Evolutionary conservation across 2,329 filamentous ascomycete species (phyloP), one percentile per base, ranked within the genome.

Genomic region (Grosmannia penicillata): DNA sequence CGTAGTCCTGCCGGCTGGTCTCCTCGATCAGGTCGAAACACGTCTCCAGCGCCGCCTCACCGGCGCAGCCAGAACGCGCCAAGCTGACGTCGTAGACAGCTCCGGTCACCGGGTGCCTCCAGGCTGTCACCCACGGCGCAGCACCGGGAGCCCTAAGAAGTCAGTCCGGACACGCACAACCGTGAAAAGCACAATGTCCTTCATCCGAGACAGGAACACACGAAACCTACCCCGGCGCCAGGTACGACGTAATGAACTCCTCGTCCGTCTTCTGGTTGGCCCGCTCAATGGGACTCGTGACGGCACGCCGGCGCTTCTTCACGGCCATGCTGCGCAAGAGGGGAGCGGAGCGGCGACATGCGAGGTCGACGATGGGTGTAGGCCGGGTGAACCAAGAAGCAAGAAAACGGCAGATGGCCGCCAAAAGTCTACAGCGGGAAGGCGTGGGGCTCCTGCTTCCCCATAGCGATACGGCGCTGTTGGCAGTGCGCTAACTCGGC

Each of bases 1-100:
- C 69, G 53, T 87, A 87, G 54, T 78, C 73, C 6, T 58, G 50
- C 13, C 63, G 61, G 48, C 78, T 83, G 0, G 81, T 85, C 35
- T 62, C 56, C 43, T 78, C 66, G 37, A 87, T 63, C 21, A 79
- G 56, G 17, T 51, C 42, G 46, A 72, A 72, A 48, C 75, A 79
- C 1, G 63, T 57, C 19, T 62, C 51, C 18, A 77, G 53, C 21
- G 76, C 69, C 4, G 51, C 49, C 1, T 53, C 46, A 6, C 47
- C 49, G 19, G 77, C 53, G n/a, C 48, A 46, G 3, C 45, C 49
- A 0, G 69, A 52, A 4, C 54, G 50, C 8, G 51, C 45, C n/a
- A 78, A 57, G 26, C 50, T 51, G 26, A 78, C 47, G 0, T 51
- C 46, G 53, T 70, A 72, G 5, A 42, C 39, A 7, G 46, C 45